Percentiles rank a stretch among this genome's conserved stretches.
Evolutionary conservation across 1,284 basidiomycete genomes (phyloP).

Genomic region (Rhodotorula sp.): DNA sequence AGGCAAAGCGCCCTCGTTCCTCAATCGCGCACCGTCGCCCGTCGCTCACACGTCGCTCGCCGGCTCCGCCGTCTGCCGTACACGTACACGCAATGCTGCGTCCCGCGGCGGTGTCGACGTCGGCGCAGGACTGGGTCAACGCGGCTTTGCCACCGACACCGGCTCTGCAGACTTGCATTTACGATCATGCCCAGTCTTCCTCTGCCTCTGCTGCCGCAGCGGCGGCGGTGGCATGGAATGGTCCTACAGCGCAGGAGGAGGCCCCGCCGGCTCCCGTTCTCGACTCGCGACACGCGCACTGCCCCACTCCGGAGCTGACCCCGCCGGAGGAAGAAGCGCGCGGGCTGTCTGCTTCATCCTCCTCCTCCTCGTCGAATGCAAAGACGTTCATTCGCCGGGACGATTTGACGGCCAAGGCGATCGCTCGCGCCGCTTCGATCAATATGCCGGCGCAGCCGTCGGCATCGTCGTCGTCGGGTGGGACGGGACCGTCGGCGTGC

Average conservation of each 20-base stretch:
- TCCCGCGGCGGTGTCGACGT: neutral
- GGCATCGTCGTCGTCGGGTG: neutral
- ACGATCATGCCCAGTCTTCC: neutral
- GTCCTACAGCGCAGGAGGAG: neutral
- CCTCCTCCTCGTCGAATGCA: neutral
- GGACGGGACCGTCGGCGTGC: neutral
- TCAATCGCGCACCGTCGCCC: neutral
- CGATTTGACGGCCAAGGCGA: slow-evolving; percentile 18
- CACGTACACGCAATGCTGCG: neutral
- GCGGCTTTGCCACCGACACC: slow-evolving; percentile 1
- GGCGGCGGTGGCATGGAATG: neutral
- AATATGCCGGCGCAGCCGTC: neutral
- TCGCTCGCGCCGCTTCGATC: slow-evolving; percentile 4
- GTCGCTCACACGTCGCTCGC: neutral
- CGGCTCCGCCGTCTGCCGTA: neutral
- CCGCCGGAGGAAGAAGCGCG: slow-evolving; percentile 6
- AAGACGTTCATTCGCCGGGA: slow-evolving; percentile 14
- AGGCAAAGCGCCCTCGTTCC: slow-evolving; percentile 13
- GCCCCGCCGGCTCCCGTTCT: neutral
- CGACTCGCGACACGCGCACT: neutral
- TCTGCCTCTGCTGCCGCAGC: neutral
- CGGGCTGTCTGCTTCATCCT: neutral
- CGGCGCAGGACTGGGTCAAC: slow-evolving; percentile 6
- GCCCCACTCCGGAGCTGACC: slow-evolving; percentile 18
- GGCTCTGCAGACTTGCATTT: slow-evolving; percentile 5